Evolutionary conservation across 352 stramenopile genomes (phyloP).

Genomic region (Globisporangium yorkense): DNA sequence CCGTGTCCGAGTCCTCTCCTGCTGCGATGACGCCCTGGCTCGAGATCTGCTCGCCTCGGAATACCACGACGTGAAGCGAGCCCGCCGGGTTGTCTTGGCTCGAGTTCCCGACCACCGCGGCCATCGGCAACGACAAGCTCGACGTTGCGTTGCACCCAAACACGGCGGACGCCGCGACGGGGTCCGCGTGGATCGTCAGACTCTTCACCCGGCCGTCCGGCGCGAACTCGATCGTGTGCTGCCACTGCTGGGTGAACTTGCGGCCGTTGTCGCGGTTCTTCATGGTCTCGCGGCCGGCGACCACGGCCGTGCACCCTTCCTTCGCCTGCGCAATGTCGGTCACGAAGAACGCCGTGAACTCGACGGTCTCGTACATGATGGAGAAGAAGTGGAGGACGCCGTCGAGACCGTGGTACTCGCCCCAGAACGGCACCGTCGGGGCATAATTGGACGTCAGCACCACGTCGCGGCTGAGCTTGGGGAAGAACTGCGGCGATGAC

Average conservation of each 20-base stretch:
- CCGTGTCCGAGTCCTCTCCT: conserved; percentile 46
- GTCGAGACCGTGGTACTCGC: conserved; percentile 84
- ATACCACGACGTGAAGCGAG: conserved; percentile 67
- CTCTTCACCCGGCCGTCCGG: conserved; percentile 83
- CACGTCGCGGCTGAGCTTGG: conserved; percentile 78
- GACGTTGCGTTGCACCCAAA: conserved; percentile 86
- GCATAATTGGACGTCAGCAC: conserved; percentile 87
- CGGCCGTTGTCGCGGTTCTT: conserved; percentile 84
- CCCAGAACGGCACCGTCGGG: conserved; percentile 84
- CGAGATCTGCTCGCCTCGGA: conserved; percentile 81
- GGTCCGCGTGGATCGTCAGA: conserved; percentile 79
- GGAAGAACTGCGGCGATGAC: conserved; percentile 85
- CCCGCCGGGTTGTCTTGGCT: conserved; percentile 75
- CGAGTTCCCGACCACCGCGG: conserved; percentile 72
- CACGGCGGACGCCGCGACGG: conserved; percentile 78
- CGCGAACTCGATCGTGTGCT: conserved; percentile 87
- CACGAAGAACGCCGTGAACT: conserved; percentile 87
- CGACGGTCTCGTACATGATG: conserved; percentile 85
- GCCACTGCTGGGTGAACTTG: conserved; percentile 88
- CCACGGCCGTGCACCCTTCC: conserved; percentile 75
- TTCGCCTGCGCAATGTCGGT: conserved; percentile 85
- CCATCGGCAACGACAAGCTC: conserved; percentile 79
- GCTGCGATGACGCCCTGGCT: conserved; percentile 34
- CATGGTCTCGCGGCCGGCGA: conserved; percentile 83
- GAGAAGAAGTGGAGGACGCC: conserved; percentile 88